Conservation (phyloP, 495 filamentous ascomycete genomes). For the Acidiella bohemica region DNA sequence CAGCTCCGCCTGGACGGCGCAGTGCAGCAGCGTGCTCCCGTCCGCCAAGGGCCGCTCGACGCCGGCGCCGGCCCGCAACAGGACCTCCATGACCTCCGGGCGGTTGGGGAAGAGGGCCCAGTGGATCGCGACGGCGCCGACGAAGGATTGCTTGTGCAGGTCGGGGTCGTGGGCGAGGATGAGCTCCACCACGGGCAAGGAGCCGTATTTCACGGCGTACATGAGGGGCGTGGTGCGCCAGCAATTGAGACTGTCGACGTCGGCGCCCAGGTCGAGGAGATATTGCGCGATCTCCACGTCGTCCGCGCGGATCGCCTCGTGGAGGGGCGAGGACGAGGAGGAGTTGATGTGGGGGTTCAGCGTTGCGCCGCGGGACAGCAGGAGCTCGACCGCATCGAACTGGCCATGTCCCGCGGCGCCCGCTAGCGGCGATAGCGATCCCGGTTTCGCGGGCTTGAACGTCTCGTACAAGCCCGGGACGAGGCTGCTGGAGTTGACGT, state of each 20-base stretch:
- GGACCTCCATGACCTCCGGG: conserved; percentile 6
- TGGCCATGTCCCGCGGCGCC: conserved; percentile 17
- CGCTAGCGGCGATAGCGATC: conserved; percentile 12
- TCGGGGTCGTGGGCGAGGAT: conserved; percentile 11
- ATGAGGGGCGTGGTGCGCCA: conserved; percentile 16
- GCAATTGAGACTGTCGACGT: conserved; percentile 15
- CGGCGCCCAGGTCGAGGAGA: conserved; percentile 13
- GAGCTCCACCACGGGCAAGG: conserved; percentile 2
- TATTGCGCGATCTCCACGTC: conserved; percentile 8
- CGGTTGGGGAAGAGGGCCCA: conserved; percentile 12
- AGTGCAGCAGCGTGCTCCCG: conserved; percentile 16
- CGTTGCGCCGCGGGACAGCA: conserved; percentile 12
- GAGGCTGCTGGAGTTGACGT: conserved; percentile 5
- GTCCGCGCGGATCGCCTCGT: conserved; percentile 12
- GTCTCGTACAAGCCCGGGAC: conserved; percentile 14
- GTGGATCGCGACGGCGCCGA: conserved; percentile 12
- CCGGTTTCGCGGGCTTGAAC: conserved; percentile 19
- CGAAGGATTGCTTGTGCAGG: conserved; percentile 7
- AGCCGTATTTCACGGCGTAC: conserved; percentile 17
- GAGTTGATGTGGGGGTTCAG: conserved; percentile 13
- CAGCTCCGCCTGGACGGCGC: conserved; percentile 2
- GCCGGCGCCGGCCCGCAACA: conserved; percentile 14
- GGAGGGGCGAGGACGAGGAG: conserved; percentile 13
- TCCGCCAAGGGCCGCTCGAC: conserved; percentile 6
- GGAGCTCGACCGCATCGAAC: conserved; percentile 10